phyloP scores from a whole-genome alignment of 108 stramenopile genomes.

The Parmales sp. region DNA sequence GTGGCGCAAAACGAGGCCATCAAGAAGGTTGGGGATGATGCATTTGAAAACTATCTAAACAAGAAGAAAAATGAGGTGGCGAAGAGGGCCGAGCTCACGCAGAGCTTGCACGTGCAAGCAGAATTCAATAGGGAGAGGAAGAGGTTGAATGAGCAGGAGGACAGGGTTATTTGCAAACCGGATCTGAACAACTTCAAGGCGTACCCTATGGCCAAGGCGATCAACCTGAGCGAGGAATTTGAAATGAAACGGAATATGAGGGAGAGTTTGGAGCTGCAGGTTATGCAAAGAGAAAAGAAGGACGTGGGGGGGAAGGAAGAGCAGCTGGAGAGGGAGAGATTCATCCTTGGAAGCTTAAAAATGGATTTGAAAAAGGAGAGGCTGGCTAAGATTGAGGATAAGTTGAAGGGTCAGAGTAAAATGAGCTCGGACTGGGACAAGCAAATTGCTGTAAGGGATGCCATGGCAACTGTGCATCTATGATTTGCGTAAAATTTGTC shows the following conservation, averaged over 20 bases:
- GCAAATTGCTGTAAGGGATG: too few species aligned
- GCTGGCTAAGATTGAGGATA: neutral
- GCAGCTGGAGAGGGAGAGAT: neutral
- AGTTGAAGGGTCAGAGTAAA: neutral
- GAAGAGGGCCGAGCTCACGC: neutral
- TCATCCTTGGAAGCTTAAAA: neutral
- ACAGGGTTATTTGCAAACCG: neutral
- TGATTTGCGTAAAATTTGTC: too few species aligned
- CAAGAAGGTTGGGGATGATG: neutral
- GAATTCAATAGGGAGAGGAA: neutral
- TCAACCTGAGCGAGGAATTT: neutral
- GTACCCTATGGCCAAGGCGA: neutral
- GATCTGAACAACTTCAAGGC: neutral
- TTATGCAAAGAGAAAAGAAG: neutral
- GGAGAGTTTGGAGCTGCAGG: neutral
- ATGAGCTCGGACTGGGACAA: neutral
- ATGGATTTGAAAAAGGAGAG: neutral
- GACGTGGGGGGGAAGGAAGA: neutral
- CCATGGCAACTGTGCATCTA: too few species aligned
- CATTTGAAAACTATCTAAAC: neutral
- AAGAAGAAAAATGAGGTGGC: neutral
- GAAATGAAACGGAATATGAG: neutral
- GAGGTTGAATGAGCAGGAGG: neutral
- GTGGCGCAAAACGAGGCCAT: neutral
- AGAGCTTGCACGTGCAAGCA: neutral